Evolutionary conservation across 2,329 filamentous ascomycete species (phyloP).

Genomic region (Diaporthe velutina): DNA sequence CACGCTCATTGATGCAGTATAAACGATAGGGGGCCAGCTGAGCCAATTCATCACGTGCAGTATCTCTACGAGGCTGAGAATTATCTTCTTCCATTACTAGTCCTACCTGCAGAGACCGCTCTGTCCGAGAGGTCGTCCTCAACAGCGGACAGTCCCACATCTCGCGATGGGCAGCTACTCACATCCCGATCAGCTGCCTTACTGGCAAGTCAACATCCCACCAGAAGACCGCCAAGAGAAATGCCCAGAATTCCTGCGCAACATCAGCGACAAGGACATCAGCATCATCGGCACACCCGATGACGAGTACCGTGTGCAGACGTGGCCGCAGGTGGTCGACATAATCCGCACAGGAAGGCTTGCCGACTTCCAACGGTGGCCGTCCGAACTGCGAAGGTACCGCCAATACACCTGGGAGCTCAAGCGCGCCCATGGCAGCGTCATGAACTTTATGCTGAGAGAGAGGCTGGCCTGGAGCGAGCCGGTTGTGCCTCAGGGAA

Average conservation of each 20-base stretch:
- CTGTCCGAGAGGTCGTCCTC: background rate
- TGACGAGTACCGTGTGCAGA: slow-evolving; percentile 69
- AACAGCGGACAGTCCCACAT: background rate
- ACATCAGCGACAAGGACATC: slow-evolving; percentile 76
- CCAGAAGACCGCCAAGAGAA: slow-evolving; percentile 68
- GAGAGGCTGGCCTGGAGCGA: slow-evolving; percentile 77
- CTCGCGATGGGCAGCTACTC: slow-evolving; percentile 52
- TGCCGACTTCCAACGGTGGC: slow-evolving; percentile 80
- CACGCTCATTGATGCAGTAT: background rate
- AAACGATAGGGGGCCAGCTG: background rate
- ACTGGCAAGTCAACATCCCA: slow-evolving; percentile 88
- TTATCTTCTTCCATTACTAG: background rate
- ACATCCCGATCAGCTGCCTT: slow-evolving; percentile 61
- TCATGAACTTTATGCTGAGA: slow-evolving; percentile 81
- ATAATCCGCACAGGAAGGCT: slow-evolving; percentile 77
- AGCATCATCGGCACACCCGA: slow-evolving; percentile 80
- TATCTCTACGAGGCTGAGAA: background rate
- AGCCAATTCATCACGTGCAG: background rate
- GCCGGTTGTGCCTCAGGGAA: slow-evolving; percentile 52
- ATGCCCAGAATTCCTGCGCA: slow-evolving; percentile 79
- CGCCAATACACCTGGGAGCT: slow-evolving; percentile 76
- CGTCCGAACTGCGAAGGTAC: slow-evolving; percentile 84
- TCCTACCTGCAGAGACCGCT: slow-evolving; percentile 8
- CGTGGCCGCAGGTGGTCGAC: slow-evolving; percentile 77
- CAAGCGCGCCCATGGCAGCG: slow-evolving; percentile 76